Evolutionary conservation across 2,329 filamentous ascomycete species (phyloP).

Genomic region (Lachnellula cervina): DNA sequence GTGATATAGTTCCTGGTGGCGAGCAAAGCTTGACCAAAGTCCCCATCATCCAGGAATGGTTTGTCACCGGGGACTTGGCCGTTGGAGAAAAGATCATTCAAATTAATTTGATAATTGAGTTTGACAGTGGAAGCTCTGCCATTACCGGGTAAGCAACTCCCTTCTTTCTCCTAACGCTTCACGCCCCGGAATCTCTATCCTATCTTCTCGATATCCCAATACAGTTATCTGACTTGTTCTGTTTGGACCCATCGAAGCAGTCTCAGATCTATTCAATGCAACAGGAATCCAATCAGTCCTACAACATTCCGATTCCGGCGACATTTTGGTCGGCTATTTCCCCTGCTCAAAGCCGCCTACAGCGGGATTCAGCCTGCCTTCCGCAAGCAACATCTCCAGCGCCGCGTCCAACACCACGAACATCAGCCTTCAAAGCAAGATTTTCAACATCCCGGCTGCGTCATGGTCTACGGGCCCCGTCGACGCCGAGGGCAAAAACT

Average conservation of each 20-base stretch:
- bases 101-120: conserved; percentile 1
- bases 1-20: not conserved
- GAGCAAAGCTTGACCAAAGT: not conserved
- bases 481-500: not conserved
- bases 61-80: conserved; percentile 5
- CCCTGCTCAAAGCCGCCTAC: conserved; percentile 6
- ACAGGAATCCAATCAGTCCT: conserved; percentile 8
- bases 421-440: not conserved
- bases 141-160: conserved; percentile 5
- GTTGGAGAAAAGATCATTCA: conserved; percentile 4
- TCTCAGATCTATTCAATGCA: conserved; percentile 5
- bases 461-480: not conserved
- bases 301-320: not conserved
- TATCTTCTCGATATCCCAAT: too few species aligned
- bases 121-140: conserved; percentile 11
- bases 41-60: not conserved
- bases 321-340: conserved; percentile 9
- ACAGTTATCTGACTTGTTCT: too few species aligned
- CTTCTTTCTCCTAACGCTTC: too few species aligned
- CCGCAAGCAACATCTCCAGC: not conserved
- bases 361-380: conserved; percentile 11
- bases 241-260: conserved; percentile 6
- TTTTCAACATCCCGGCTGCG: not conserved
- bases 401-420: not conserved
- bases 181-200: too few species aligned